phyloP scores from a whole-genome alignment of 2,329 filamentous ascomycete species.

The Botrytis medusae region DNA sequence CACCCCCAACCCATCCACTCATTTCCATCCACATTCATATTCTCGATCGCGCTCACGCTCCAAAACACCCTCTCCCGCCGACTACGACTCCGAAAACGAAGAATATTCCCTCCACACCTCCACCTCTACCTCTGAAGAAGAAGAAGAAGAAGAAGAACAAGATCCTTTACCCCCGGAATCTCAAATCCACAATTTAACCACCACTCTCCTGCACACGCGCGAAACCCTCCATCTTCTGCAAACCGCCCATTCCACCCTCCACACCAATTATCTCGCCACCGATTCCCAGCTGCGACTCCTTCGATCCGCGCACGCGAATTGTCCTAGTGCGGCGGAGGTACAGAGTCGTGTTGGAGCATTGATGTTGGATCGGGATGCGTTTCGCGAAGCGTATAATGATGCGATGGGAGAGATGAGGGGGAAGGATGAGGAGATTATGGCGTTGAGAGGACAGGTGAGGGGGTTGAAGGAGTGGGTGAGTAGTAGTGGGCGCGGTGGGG shows the following conservation, averaged over 20 bases:
- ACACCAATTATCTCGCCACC: slow-evolving; percentile 52
- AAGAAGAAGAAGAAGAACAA: neutral
- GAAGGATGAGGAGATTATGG: slow-evolving; percentile 57
- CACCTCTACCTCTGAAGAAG: neutral
- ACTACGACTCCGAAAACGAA: neutral
- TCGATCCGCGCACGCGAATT: slow-evolving; percentile 48
- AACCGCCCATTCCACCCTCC: slow-evolving; percentile 52
- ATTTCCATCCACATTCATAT: neutral
- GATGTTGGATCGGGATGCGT: slow-evolving; percentile 39
- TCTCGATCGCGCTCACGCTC: slow-evolving; percentile 1
- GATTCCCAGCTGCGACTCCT: slow-evolving; percentile 55
- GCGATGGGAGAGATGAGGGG: slow-evolving; percentile 48
- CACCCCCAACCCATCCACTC: neutral
- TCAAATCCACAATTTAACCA: neutral
- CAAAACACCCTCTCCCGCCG: neutral
- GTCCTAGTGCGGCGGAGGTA: slow-evolving; percentile 46
- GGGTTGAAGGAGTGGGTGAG: slow-evolving; percentile 73
- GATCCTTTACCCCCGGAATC: neutral
- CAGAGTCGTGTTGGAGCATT: slow-evolving; percentile 35
- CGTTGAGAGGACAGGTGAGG: slow-evolving; percentile 58
- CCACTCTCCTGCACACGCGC: slow-evolving; percentile 18
- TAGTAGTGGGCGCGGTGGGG: slow-evolving; percentile 55
- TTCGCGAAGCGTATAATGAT: slow-evolving; percentile 51
- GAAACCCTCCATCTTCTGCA: slow-evolving; percentile 54
- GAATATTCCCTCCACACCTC: neutral